Conservation (phyloP, 768 basidiomycete genomes). For the Austroboletus festivus region DNA sequence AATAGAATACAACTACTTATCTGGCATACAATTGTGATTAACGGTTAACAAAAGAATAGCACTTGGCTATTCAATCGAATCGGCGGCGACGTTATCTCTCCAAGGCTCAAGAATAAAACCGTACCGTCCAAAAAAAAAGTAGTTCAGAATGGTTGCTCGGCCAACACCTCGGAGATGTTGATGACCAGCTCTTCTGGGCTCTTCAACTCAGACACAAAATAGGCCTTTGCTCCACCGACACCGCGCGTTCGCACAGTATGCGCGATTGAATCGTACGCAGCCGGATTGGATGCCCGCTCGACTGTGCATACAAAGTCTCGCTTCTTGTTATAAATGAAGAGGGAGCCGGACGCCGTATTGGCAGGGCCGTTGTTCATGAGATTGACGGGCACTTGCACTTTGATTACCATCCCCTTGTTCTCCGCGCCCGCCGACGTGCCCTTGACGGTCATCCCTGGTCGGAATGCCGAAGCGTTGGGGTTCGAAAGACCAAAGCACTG, state of each 20-base stretch:
- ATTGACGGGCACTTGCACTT: slow-evolving; percentile 47
- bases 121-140: neutral
- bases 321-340: slow-evolving; percentile 53
- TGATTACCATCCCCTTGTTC: slow-evolving; percentile 47
- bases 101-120: no score
- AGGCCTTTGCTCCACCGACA: slow-evolving; percentile 45
- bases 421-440: slow-evolving; percentile 15
- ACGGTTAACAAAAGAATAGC: no score
- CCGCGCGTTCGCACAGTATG: slow-evolving; percentile 41
- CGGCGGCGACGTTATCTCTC: no score
- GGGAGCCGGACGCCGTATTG: slow-evolving; percentile 16
- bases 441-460: slow-evolving; percentile 19
- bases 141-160: slow-evolving; percentile 52
- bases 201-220: slow-evolving; percentile 52
- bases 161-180: slow-evolving; percentile 49
- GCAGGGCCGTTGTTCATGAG: neutral
- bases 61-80: no score
- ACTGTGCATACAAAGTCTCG: slow-evolving; percentile 50
- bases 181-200: slow-evolving; percentile 46
- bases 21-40: no score
- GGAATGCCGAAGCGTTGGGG: slow-evolving; percentile 12
- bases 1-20: no score
- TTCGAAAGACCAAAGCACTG: slow-evolving; percentile 27
- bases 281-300: slow-evolving; percentile 28
- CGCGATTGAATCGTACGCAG: slow-evolving; percentile 41